Evolutionary conservation across 2,329 filamentous ascomycete genomes (phyloP).

Genomic region (Fusarium lateritium): DNA sequence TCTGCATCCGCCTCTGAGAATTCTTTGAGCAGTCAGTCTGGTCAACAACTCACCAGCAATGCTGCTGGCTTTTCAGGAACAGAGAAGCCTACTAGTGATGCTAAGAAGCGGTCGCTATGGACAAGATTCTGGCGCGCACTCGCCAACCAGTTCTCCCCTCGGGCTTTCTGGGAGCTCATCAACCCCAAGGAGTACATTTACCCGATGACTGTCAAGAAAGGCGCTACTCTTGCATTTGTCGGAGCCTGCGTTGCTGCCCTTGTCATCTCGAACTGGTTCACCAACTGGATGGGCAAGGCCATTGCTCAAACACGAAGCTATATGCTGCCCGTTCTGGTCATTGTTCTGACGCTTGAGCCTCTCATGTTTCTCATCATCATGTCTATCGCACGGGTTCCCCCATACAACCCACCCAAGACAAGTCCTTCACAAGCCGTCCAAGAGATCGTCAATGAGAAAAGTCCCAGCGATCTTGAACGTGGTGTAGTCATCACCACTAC

Average conservation of each 20-base stretch:
- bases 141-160: conserved; percentile 1
- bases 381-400: conserved; percentile 4
- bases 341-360: conserved; percentile 14
- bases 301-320: conserved; percentile 9
- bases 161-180: conserved; percentile 17
- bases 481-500: background rate
- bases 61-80: background rate
- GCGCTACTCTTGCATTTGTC: conserved; percentile 2
- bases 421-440: background rate
- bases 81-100: background rate
- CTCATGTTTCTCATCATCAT: conserved; percentile 22
- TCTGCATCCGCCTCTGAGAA: background rate
- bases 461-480: background rate
- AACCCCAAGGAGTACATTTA: background rate
- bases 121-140: conserved; percentile 1
- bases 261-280: conserved; percentile 4
- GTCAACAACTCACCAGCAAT: background rate
- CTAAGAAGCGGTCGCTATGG: background rate
- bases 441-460: background rate
- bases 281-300: background rate
- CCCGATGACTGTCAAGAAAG: conserved; percentile 7
- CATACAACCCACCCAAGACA: conserved; percentile 1
- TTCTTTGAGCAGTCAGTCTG: background rate
- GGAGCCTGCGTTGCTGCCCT: background rate
- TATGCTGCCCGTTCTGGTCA: conserved; percentile 9